phyloP scores from a whole-genome alignment of 495 filamentous ascomycete genomes.

The Margaritispora aquatica region DNA sequence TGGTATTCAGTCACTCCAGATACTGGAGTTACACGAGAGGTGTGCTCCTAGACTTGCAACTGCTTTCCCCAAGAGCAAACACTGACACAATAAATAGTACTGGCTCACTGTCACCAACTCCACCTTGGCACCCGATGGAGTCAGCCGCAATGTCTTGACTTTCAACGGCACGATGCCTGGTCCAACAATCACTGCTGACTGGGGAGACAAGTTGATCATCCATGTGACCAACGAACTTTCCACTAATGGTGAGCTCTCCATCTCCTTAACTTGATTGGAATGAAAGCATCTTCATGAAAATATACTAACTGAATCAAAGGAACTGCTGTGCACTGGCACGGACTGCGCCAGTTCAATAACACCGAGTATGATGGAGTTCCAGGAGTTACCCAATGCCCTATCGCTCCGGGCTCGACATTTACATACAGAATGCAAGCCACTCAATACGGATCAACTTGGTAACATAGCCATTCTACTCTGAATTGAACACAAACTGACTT shows the following conservation, averaged over 20 bases:
- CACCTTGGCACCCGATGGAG: constrained; percentile 44
- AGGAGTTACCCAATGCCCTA: constrained; percentile 42
- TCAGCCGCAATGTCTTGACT: constrained; percentile 31
- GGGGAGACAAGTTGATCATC: constrained; percentile 34
- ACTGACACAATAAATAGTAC: constrained; percentile 23
- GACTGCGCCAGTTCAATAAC: constrained; percentile 28
- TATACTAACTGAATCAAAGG: neutral
- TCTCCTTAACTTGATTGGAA: constrained; percentile 38
- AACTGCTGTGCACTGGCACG: constrained; percentile 45
- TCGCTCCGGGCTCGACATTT: constrained; percentile 35
- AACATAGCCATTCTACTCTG: no score
- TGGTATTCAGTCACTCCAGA: constrained; percentile 41
- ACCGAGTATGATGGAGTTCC: constrained; percentile 34
- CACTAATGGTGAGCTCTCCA: constrained; percentile 27
- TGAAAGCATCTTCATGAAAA: neutral
- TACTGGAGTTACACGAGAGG: constrained; percentile 37
- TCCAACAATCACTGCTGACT: constrained; percentile 30
- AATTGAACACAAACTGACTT: neutral
- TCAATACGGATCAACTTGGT: constrained; percentile 42
- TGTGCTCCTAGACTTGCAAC: constrained; percentile 5
- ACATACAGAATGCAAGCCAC: constrained; percentile 47
- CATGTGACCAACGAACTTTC: constrained; percentile 48
- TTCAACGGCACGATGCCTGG: constrained; percentile 43
- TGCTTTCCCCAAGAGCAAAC: neutral
- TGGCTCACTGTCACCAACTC: constrained; percentile 37